Base-by-base conservation (phyloP, 495 filamentous ascomycete genomes). In the Aspergillus indologenus region DNA sequence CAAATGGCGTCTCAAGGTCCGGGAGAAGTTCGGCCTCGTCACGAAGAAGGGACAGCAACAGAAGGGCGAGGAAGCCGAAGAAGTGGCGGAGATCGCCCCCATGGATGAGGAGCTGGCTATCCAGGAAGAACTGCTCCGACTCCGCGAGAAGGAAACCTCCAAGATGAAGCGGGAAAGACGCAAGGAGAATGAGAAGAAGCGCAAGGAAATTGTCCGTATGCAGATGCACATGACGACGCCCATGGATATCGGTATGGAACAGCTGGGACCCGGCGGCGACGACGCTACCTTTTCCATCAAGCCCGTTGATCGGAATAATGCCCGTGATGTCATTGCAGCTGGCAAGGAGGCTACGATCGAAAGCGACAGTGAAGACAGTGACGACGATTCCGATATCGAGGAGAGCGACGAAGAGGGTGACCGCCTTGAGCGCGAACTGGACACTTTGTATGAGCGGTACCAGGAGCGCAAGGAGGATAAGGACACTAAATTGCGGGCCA, bases 191-290 rank as follows among this genome's bases (percentile, higher is more conserved):
- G 92, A 96, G 71, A 85, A 85, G 67, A 96, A 92, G 74, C 86
- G 88, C 61, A 91, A 88, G 70, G 92, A 96, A 57, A 92, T 96
- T 55, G 79, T 92, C 26, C 88, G 94, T 48, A 85, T 98, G 87
- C 95, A 98, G 73, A 84, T 98, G 79, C 85, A 96, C 72, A 98
- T 98, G 95, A 90, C 86, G 17, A 88, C 91, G 1, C 93, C 94
- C 17, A 92, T 90, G 79, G 95, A 98, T 60, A 95, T 98, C 62
- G 94, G 94, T 61, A 87, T 94, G 77, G 93, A 97, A 68, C 91
- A 96, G 69, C 75, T 81, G n/a, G 90, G 90, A 14, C 86, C 88
- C 1, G 73, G 79, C 34, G 92, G 90, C 7, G 84, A 87, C 18
- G 89, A 90, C 46, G 79, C 85, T 4, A 93, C 96, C 72, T 99